These are phyloP conservation scores for Syncephalis plumigaleata DNA, from an alignment of 371 early-diverging fungal genomes.

Conservation along the genomic window DNA sequence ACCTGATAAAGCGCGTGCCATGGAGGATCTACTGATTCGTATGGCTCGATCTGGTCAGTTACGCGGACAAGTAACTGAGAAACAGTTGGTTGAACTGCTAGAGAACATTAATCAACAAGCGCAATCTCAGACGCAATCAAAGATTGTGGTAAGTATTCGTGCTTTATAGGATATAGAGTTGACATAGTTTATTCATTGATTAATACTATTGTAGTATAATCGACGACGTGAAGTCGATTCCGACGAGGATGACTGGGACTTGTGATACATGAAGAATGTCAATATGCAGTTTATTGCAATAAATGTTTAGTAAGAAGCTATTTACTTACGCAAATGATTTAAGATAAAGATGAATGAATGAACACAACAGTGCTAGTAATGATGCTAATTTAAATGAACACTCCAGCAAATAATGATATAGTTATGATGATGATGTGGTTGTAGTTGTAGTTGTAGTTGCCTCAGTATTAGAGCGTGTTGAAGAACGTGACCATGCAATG, in stretches of 20 bases:
- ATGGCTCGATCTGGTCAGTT: slow-evolving; percentile 80
- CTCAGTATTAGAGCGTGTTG: no score
- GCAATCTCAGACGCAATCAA: slow-evolving; percentile 28
- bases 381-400: no score
- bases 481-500: slow-evolving; percentile 18
- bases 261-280: slow-evolving; percentile 19
- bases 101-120: slow-evolving; percentile 61
- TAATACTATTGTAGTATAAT: slow-evolving; percentile 25
- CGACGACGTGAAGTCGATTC: slow-evolving; percentile 38
- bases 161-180: neutral
- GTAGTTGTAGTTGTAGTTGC: no score
- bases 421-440: neutral
- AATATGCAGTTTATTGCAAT: no score
- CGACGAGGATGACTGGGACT: slow-evolving; percentile 48
- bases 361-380: no score
- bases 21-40: slow-evolving; percentile 75
- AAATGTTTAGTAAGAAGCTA: no score
- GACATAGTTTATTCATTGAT: neutral
- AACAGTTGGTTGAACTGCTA: slow-evolving; percentile 67
- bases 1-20: slow-evolving; percentile 70
- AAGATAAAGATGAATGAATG: no score
- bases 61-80: slow-evolving; percentile 60
- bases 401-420: neutral
- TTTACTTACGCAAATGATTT: no score
- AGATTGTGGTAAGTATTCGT: slow-evolving; percentile 57